Base-by-base conservation (phyloP, 495 filamentous ascomycete genomes). In the Emericellopsis terricola region DNA sequence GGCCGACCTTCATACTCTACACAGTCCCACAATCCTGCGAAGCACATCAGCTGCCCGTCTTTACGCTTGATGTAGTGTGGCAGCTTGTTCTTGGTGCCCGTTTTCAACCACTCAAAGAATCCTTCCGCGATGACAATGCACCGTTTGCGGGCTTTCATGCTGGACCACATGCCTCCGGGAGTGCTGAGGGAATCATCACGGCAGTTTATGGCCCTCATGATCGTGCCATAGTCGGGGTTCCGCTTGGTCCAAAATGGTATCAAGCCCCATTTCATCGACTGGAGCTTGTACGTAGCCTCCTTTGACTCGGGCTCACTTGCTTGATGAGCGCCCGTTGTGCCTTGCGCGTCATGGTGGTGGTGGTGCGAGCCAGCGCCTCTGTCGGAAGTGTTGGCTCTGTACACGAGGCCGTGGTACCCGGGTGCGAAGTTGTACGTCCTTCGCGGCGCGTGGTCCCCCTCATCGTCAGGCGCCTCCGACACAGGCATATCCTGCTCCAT, bases 91-190 rank as follows among this genome's bases (percentile, higher is more conserved):
- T 81, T 87, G 1, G 73, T 65, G 0, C 71, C 73, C 18, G 72
- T 81, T 52, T 89, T 83, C 34, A 89, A 53, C 89, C 89, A 97
- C 52, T 97, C 89, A 51, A 87, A 97, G 55, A 94, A 97, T 2
- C 89, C 89, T 53, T 94, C 75, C 10, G 78, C 82, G 3, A 87
- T 42, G 2, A 97, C 73, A 28, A 94, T 60, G 48, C 89, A 97
- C 16, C 89, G 65, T 50, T 94, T 92, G 44, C 61, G 69, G 31
- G 72, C 65, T 51, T 93, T 94, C 79, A 96, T 93, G 10, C 64
- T 68, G 17, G 68, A 77, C 89, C 89, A 97, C 74, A 94, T 82
- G 9, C 85, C 84, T 2, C 70, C 65, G 15, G 76, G 67, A 6
- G 77, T 68, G 1, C 67, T 57, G 4, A 97, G 57, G 3, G 83